Conservation (phyloP, 2,329 filamentous ascomycete genomes). For the Penicillium sclerotigenum region DNA sequence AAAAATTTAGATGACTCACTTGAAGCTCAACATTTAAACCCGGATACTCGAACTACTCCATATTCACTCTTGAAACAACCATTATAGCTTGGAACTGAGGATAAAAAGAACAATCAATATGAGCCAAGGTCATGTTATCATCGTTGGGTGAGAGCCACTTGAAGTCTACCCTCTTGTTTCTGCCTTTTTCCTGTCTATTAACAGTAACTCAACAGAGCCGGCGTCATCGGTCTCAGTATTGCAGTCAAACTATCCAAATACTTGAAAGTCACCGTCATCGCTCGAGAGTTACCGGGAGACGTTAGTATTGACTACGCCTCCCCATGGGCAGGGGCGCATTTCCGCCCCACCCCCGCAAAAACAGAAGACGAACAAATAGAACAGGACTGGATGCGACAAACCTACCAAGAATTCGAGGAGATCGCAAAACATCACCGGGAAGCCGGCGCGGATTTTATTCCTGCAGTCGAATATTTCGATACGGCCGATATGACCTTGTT, state of each 20-base stretch:
- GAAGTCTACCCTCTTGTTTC: neutral
- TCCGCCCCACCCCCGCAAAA: conserved; percentile 10
- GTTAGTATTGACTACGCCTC: neutral
- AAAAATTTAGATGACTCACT: neutral
- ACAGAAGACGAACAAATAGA: conserved; percentile 1
- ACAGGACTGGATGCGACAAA: conserved; percentile 9
- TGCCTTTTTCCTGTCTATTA: neutral
- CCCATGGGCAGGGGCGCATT: conserved; percentile 13
- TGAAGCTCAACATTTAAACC: neutral
- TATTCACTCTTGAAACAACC: no score
- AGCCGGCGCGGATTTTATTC: conserved; percentile 3
- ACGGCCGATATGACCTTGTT: neutral
- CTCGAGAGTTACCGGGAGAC: conserved; percentile 7
- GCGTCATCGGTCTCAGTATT: neutral
- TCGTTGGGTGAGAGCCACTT: neutral
- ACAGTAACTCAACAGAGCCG: neutral
- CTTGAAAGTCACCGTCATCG: neutral
- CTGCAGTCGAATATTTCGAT: conserved; percentile 11
- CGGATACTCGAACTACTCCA: neutral
- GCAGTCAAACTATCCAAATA: neutral
- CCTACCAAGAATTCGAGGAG: conserved; percentile 6
- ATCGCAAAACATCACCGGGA: conserved; percentile 4
- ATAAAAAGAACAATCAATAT: neutral
- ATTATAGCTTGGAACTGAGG: neutral
- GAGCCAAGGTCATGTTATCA: neutral